Evolutionary conservation across 1,284 basidiomycete species (phyloP), one percentile per base, ranked within the genome.

Genomic region (Ceratobasidium sp.): DNA sequence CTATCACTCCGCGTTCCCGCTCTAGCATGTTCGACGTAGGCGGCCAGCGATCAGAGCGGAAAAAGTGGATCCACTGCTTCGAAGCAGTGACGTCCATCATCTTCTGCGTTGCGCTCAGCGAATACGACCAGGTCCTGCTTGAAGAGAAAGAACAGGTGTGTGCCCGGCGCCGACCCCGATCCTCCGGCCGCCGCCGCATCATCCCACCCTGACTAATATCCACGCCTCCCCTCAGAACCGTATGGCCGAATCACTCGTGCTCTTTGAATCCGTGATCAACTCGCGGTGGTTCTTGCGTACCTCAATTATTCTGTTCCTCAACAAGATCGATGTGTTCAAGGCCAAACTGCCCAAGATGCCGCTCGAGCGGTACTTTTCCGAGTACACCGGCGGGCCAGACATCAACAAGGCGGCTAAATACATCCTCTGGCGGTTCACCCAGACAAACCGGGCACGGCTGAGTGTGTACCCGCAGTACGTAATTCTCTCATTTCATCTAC

Each of bases 401-500:
- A 95, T 98, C 83, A 98, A 98, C 87, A 99, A 99, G 85, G 97
- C 96, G 1, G 96, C 97, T 2, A 99, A 98, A 83, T 99, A 97
- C 82, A 98, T 99, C 78, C 86, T 99, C 29, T 99, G 97, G 97
- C 87, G 95, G 79, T 99, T 98, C 81, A 98, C 97, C 86, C 95
- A 98, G 84, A 93, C 94, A 59, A 99, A 99, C 82, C 87, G 96
- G 37, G 95, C 95, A 44, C 86, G 93, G 73, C 83, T 98, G 78
- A 95, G 92, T 77, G 93, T 98, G 15, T 98, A 98, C 84, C 95
- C 96, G 0, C 96, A 98, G 95, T 96, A 82, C 78, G 93, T 90
- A 15, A 29, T 70, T 34, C 65, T 43, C 76, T 67, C 8, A 75
- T 52, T 54, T 78, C 34, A 25, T 69, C 52, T 34, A 22, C 32